These are phyloP conservation scores for Leptographium radiaticola DNA, from an alignment of 2,329 filamentous ascomycete genomes.

Conservation along the genomic window DNA sequence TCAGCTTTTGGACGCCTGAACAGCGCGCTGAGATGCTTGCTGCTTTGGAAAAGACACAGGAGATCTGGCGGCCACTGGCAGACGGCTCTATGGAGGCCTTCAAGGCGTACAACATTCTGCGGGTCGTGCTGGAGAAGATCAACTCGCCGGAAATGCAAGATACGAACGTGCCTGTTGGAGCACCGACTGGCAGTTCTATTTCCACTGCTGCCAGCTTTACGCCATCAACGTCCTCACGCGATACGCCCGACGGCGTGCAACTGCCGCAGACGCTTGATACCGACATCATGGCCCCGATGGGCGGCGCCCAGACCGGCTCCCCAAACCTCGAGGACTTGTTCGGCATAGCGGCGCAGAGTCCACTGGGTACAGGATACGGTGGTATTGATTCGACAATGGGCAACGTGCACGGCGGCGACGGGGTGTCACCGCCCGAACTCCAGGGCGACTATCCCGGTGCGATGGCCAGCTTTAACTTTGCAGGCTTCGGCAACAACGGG, in stretches of 20 bases:
- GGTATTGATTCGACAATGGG: conserved; percentile 27
- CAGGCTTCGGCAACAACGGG: conserved; percentile 14
- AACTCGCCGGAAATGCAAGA: conserved; percentile 19
- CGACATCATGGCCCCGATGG: conserved; percentile 25
- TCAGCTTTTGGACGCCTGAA: conserved; percentile 41
- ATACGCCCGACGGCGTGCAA: conserved; percentile 15
- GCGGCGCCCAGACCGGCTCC: conserved; percentile 27
- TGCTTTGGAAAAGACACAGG: conserved; percentile 56
- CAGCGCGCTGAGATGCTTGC: conserved; percentile 64
- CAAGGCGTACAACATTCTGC: conserved; percentile 72
- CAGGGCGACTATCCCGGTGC: conserved; percentile 16
- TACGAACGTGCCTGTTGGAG: neutral
- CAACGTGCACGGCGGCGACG: conserved; percentile 13
- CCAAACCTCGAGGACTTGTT: conserved; percentile 18
- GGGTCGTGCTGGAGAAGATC: conserved; percentile 73
- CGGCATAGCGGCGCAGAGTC: conserved; percentile 19
- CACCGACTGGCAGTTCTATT: neutral
- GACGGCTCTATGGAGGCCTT: conserved; percentile 78
- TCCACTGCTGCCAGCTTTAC: neutral
- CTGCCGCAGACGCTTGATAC: conserved; percentile 21
- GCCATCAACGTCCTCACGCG: neutral
- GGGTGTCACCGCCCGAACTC: conserved; percentile 22
- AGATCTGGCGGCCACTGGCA: conserved; percentile 68
- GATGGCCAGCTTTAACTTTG: conserved; percentile 27
- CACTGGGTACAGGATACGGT: conserved; percentile 28